These are phyloP conservation scores for Allantophomopsis cytisporea DNA, from an alignment of 2,329 filamentous ascomycete species.

Conservation along the genomic window DNA sequence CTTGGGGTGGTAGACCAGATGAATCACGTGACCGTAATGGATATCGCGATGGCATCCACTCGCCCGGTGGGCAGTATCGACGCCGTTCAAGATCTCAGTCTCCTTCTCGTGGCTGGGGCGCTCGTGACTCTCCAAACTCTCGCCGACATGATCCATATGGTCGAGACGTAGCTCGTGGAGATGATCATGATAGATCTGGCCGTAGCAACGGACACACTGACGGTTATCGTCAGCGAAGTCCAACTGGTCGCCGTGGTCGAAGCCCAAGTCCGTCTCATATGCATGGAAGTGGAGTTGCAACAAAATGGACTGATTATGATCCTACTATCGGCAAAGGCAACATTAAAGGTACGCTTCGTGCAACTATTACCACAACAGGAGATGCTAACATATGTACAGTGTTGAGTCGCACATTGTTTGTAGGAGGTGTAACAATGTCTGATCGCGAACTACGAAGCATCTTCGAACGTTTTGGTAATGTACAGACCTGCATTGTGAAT, in stretches of 20 bases:
- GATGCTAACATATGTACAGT: constrained; percentile 31
- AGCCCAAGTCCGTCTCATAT: constrained; percentile 41
- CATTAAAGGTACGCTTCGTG: constrained; percentile 50
- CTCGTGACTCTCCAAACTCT: constrained; percentile 38
- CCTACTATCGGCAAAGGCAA: constrained; percentile 55
- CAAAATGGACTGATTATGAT: constrained; percentile 76
- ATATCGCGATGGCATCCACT: constrained; percentile 41
- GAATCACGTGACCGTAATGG: constrained; percentile 40
- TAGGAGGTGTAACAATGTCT: constrained; percentile 79
- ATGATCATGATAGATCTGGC: constrained; percentile 32
- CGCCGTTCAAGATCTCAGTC: constrained; percentile 68
- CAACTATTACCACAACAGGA: no score
- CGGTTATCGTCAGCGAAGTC: constrained; percentile 83
- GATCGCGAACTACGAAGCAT: constrained; percentile 72
- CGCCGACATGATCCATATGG: constrained; percentile 54
- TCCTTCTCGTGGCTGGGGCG: constrained; percentile 60
- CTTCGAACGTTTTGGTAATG: constrained; percentile 70
- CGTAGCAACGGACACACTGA: constrained; percentile 35
- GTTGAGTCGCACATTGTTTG: constrained; percentile 86
- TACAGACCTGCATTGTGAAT: constrained; percentile 97
- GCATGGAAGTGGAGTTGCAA: constrained; percentile 25
- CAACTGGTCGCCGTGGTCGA: constrained; percentile 52
- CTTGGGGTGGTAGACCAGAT: constrained; percentile 21
- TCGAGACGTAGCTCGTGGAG: constrained; percentile 46
- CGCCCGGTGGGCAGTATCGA: constrained; percentile 39